Base-by-base conservation (phyloP, 1,284 basidiomycete species). In the Apiotrichum siamense region DNA sequence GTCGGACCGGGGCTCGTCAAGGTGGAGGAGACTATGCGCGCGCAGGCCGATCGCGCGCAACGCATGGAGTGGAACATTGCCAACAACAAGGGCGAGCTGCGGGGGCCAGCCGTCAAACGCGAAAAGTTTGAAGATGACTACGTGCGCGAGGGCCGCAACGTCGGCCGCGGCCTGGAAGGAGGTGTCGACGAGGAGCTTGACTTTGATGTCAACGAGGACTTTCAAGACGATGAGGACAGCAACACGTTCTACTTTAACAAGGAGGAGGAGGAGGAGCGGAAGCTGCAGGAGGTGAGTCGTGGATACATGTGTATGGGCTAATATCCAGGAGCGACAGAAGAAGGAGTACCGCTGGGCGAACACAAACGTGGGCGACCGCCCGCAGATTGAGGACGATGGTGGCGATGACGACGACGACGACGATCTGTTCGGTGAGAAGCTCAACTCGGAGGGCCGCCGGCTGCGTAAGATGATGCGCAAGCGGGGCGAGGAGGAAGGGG, bases 191-290 rank as follows among this genome's bases (percentile, higher is more conserved):
- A 70, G 51, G 70, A 72, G 49, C 58, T 72, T 10, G 70, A 72
- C 53, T 72, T 63, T 46, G 69, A 72, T 46, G 57, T 61, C 18
- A 62, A 64, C 37, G 70, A 72, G n/a, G 63, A 67, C 24, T 72
- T 72, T 44, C 66, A 69, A 44, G 70, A 72, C 56, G 70, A 72
- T 44, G 70, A 72, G 38, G 70, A 72, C 44, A 58, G 56, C 52
- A 70, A 71, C 50, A 68, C 65, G 0, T 70, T 72, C 58, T 68
- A 72, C 43, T 57, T 59, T 7, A 63, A 72, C 52, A 60, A 59
- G 33, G 65, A 67, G 5, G 69, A 71, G 43, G 66, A 69, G 25
- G 70, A 69, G 32, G 67, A 67, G 47, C 63, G 63, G 32, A 66
- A 66, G 52, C 57, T 64, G 18, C 61, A 63, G 26, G 70, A 72